These are phyloP conservation scores for Penicillium silybi DNA, from an alignment of 495 filamentous ascomycete genomes.

Conservation along the genomic window DNA sequence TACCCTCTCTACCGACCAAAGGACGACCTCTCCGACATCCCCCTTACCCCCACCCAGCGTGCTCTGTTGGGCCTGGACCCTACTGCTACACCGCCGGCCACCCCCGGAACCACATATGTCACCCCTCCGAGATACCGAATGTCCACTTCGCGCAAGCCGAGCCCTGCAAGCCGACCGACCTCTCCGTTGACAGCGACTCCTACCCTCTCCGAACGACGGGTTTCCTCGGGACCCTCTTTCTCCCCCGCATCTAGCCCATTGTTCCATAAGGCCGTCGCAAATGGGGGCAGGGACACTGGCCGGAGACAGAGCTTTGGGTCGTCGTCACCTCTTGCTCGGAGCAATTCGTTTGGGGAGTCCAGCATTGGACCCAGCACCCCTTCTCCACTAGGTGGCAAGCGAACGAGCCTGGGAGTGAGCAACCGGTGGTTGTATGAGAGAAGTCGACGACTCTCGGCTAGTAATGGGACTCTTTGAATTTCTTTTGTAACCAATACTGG, in stretches of 20 bases:
- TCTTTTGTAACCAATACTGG: constrained; percentile 7
- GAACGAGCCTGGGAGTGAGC: constrained; percentile 68
- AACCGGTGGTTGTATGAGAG: constrained; percentile 93
- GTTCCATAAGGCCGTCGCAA: constrained; percentile 62
- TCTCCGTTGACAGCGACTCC: constrained; percentile 47
- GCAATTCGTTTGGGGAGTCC: constrained; percentile 46
- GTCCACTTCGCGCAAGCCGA: constrained; percentile 58
- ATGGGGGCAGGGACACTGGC: constrained; percentile 44
- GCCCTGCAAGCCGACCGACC: constrained; percentile 49
- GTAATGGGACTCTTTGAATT: constrained; percentile 36
- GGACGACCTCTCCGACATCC: constrained; percentile 83
- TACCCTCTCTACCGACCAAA: constrained; percentile 63
- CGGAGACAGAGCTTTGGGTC: constrained; percentile 62
- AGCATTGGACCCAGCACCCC: constrained; percentile 53
- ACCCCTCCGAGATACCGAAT: constrained; percentile 86
- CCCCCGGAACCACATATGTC: constrained; percentile 62
- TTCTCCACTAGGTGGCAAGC: constrained; percentile 58
- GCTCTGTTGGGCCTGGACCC: constrained; percentile 78
- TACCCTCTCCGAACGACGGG: constrained; percentile 39
- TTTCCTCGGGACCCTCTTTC: constrained; percentile 39
- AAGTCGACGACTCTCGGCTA: constrained; percentile 41
- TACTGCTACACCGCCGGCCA: constrained; percentile 55
- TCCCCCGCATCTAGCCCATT: constrained; percentile 60
- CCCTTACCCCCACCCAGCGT: constrained; percentile 86
- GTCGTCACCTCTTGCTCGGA: constrained; percentile 34